Evolutionary conservation across 805 yeast genomes (phyloP).

Genomic region (Candida xiaguanensis): DNA sequence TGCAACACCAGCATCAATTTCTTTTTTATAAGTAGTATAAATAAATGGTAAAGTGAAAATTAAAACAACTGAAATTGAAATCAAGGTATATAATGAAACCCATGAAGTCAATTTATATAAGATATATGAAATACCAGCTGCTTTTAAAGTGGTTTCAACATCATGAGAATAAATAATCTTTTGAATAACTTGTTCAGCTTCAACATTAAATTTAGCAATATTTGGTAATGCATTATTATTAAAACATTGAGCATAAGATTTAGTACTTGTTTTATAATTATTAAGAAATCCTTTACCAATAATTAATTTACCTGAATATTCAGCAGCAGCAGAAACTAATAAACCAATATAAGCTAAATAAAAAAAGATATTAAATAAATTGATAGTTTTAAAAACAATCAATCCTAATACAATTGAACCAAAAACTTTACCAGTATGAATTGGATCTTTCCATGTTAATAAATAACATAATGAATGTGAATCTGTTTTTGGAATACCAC

Average conservation of each 20-base stretch:
- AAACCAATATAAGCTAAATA: slow-evolving; percentile 58
- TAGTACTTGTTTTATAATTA: slow-evolving; percentile 51
- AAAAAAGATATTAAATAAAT: slow-evolving; percentile 58
- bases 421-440: slow-evolving; percentile 70
- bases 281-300: slow-evolving; percentile 81
- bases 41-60: slow-evolving; percentile 74
- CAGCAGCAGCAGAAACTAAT: slow-evolving; percentile 60
- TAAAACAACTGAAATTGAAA: slow-evolving; percentile 52
- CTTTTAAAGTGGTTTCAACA: slow-evolving; percentile 67
- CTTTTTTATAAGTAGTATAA: slow-evolving; percentile 70
- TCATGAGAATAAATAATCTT: slow-evolving; percentile 63
- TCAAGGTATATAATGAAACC: slow-evolving; percentile 68
- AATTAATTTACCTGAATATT: slow-evolving; percentile 67
- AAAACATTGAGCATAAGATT: slow-evolving; percentile 31
- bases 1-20: slow-evolving; percentile 65
- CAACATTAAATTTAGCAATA: slow-evolving; percentile 44
- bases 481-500: not conserved
- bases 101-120: slow-evolving; percentile 70
- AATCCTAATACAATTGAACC: slow-evolving; percentile 57
- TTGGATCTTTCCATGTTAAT: slow-evolving; percentile 75
- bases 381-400: slow-evolving; percentile 58
- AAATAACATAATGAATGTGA: slow-evolving; percentile 26
- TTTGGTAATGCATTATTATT: slow-evolving; percentile 39
- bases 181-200: slow-evolving; percentile 51
- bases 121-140: slow-evolving; percentile 63